Base-by-base conservation (phyloP, 2,329 filamentous ascomycete species). In the Exophiala alcalophila region DNA sequence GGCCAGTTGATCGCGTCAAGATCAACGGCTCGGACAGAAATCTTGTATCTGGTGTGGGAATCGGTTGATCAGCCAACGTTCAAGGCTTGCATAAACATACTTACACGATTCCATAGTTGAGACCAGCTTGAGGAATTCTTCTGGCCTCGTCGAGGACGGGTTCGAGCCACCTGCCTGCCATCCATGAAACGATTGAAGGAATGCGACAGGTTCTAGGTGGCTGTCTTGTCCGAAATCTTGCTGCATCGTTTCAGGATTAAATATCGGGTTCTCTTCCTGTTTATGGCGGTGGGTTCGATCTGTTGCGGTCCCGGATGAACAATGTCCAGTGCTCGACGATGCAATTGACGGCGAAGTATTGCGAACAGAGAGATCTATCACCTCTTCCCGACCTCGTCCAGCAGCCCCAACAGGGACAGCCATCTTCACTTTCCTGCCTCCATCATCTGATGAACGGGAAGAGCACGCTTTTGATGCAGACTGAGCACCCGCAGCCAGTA, bases 11-110 rank as follows among this genome's bases (percentile, higher is more conserved):
- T 19, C 21, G 30, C 6, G 21, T 32, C 16, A 44, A 18, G 9
- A 8, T 27, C 21, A 44, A 38, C 32, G 41, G 41, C 23, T 44
- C 33, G n/a, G 41, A 37, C 9, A 44, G 16, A 9, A 44, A 44
- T 10, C 14, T 20, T 8, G 26, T 27, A 26, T 43, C 40, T 43
- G 16, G n/a, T 40, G 10, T 30, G 28, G 11, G 4, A 18, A 8
- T 41, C 5, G 23, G n/a, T 19, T 18, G 15, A 29, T 18, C 14
- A 32, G 16, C 24, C 24, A n/a, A 3, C 30, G 20, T 11, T n/a
- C n/a, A n/a, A 12, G 14, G 19, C 14, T 8, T 37, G 34, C 2
- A 18, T 20, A 12, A 27, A 20, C 8, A 14, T 25, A 38, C 41
- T 28, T 12, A 44, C 41, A 44, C 6, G 41, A 38, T 28, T 44